These are phyloP conservation scores for Aspergillus haitiensis DNA, from an alignment of 495 filamentous ascomycete genomes.

Conservation along the genomic window DNA sequence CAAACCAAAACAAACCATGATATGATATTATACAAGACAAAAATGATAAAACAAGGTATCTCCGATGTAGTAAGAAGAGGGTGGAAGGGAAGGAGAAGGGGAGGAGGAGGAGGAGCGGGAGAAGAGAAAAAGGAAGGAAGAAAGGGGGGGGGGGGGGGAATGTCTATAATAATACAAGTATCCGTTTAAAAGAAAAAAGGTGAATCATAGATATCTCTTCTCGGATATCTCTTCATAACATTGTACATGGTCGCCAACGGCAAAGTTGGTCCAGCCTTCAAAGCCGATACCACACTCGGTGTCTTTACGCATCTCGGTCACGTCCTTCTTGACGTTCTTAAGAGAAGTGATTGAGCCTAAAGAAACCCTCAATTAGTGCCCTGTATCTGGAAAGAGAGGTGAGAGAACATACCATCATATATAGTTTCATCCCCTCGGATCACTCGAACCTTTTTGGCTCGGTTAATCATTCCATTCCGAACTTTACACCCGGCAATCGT, in stretches of 20 bases:
- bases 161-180: constrained; percentile 2
- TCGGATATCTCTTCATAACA: constrained; percentile 76
- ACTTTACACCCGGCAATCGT: constrained; percentile 87
- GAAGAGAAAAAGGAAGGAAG: not conserved
- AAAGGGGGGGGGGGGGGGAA: not conserved
- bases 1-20: too few species aligned
- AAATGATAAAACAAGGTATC: too few species aligned
- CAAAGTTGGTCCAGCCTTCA: constrained; percentile 72
- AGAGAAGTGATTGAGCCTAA: constrained; percentile 74
- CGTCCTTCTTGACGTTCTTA: constrained; percentile 90
- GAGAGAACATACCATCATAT: constrained; percentile 76
- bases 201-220: constrained; percentile 55
- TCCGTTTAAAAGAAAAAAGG: constrained; percentile 21
- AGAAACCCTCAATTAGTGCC: constrained; percentile 3
- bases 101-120: constrained; percentile 2
- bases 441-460: constrained; percentile 65
- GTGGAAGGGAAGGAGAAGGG: not conserved
- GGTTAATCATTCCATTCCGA: constrained; percentile 70
- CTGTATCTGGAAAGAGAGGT: not conserved
- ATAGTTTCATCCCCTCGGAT: constrained; percentile 66
- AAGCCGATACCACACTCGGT: constrained; percentile 91
- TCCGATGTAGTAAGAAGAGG: not conserved
- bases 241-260: constrained; percentile 82
- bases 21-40: too few species aligned
- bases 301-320: constrained; percentile 83